Percentiles rank a stretch among this genome's conserved stretches.
Evolutionary conservation across 306 rosid species (phyloP).

Genomic region (Datisca glomerata): DNA sequence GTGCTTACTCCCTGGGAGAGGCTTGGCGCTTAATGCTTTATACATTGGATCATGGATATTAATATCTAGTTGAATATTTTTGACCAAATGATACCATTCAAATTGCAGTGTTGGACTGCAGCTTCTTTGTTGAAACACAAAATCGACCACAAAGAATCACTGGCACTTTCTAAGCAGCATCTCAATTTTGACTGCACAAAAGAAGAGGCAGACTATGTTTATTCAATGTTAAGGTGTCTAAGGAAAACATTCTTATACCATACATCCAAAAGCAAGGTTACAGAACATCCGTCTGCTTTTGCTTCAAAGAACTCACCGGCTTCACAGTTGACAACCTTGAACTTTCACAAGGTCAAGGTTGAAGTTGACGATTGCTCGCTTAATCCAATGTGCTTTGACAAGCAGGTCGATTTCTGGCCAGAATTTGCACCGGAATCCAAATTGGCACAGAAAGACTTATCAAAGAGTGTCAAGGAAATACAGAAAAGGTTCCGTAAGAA

Average conservation of each 20-base stretch:
- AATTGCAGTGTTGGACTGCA: conserved; percentile 71
- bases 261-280: conserved; percentile 15
- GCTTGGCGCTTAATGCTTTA: no score
- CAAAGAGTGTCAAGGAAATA: conserved; percentile 41
- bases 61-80: conserved; percentile 4
- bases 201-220: conserved; percentile 41
- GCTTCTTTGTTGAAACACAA: conserved; percentile 47
- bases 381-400: conserved; percentile 3
- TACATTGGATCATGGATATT: no score
- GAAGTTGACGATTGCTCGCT: conserved; percentile 2
- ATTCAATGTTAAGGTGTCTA: conserved; percentile 57
- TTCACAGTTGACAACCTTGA: conserved; percentile 10
- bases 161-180: conserved; percentile 48
- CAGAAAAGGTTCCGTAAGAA: conserved; percentile 36
- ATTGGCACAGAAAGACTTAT: conserved; percentile 28
- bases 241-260: conserved; percentile 39
- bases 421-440: conserved; percentile 14
- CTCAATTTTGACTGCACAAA: conserved; percentile 52
- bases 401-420: conserved; percentile 8
- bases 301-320: conserved; percentile 9
- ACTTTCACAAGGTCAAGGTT: conserved; percentile 9
- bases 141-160: conserved; percentile 43
- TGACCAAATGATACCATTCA: conserved; percentile 7
- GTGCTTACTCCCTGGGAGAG: no score
- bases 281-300: conserved; percentile 16